Percentiles rank a stretch among this genome's conserved stretches.
Evolutionary conservation across 208 protist species (phyloP).

Genomic region (Trypanosoma grayi): DNA sequence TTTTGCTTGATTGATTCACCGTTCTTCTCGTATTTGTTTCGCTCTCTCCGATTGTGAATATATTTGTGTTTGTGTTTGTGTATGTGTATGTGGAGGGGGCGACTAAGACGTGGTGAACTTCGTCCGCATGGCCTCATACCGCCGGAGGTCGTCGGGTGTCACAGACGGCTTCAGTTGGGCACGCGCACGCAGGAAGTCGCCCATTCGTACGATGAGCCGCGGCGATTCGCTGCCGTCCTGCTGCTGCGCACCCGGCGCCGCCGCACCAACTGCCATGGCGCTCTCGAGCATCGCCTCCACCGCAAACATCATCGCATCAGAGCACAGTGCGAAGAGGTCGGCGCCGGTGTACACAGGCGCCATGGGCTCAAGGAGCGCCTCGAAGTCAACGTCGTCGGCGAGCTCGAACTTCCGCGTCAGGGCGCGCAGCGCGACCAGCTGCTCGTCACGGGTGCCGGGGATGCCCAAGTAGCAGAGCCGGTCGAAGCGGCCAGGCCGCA

Average conservation of each 20-base stretch:
- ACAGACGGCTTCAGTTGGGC: slow-evolving; percentile 84
- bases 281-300: slow-evolving; percentile 83
- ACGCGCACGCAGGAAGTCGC: slow-evolving; percentile 72
- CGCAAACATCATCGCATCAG: slow-evolving; percentile 94
- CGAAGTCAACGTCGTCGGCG: slow-evolving; percentile 54
- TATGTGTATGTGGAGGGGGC: not conserved
- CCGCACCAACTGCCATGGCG: not conserved
- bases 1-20: not conserved
- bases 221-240: not conserved
- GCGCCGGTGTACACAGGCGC: slow-evolving; percentile 92
- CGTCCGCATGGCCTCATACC: slow-evolving; percentile 69
- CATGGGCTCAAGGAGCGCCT: slow-evolving; percentile 58
- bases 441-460: slow-evolving; percentile 68
- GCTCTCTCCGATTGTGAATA: not conserved
- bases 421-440: slow-evolving; percentile 72
- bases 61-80: no score
- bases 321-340: slow-evolving; percentile 94
- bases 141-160: slow-evolving; percentile 57
- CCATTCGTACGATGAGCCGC: slow-evolving; percentile 64
- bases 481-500: slow-evolving; percentile 92
- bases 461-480: slow-evolving; percentile 87
- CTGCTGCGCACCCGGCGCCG: not conserved
- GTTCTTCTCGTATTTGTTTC: not conserved
- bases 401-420: slow-evolving; percentile 87
- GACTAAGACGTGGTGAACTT: slow-evolving; percentile 48